Evolutionary conservation across 2,329 filamentous ascomycete genomes (phyloP).

Genomic region (Chaetomium globosum): DNA sequence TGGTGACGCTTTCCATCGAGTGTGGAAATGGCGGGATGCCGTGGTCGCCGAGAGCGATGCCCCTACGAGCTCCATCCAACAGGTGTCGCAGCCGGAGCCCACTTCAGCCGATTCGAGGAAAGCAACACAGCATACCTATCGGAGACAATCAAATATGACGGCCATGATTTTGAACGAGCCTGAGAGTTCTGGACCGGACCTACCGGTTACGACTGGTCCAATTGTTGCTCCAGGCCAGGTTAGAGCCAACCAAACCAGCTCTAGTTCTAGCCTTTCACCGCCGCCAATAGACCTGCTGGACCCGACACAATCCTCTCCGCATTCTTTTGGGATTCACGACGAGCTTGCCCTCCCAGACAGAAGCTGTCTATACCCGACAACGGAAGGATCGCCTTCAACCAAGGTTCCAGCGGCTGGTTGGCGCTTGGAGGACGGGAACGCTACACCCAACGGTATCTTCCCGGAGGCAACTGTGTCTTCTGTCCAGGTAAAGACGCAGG

Average conservation of each 20-base stretch:
- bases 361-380: neutral
- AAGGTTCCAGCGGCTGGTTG: neutral
- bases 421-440: neutral
- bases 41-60: conserved; percentile 19
- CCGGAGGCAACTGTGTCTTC: conserved; percentile 1
- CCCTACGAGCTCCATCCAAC: neutral
- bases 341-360: neutral
- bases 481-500: neutral
- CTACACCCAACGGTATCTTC: neutral
- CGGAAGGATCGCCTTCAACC: neutral
- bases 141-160: conserved; percentile 6
- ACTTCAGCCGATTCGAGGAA: conserved; percentile 21
- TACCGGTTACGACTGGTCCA: neutral
- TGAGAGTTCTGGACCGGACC: neutral
- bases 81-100: conserved; percentile 5
- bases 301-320: conserved; percentile 6
- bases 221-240: neutral
- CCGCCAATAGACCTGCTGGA: neutral
- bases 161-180: neutral
- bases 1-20: conserved; percentile 18
- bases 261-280: neutral
- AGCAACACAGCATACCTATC: conserved; percentile 20
- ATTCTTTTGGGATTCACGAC: conserved; percentile 1
- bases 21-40: conserved; percentile 27
- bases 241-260: neutral